Conservation (phyloP, 768 basidiomycete species). For the Leucosporidium creatinivorum region DNA sequence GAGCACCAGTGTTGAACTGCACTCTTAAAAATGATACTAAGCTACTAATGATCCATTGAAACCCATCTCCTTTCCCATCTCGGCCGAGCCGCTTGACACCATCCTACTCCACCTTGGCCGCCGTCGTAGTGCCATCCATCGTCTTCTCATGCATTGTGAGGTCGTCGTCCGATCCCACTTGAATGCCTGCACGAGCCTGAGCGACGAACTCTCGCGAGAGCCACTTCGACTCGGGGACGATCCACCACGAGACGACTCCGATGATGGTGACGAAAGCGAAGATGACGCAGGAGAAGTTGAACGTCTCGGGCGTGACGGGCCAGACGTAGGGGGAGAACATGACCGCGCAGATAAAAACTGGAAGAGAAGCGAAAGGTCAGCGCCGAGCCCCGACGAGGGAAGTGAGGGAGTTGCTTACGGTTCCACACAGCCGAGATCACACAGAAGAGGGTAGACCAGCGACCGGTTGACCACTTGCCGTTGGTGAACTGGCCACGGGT, state of each 20-base stretch:
- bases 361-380: neutral
- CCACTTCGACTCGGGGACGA: conserved; percentile 74
- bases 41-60: no score
- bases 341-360: conserved; percentile 25
- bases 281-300: conserved; percentile 70
- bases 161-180: neutral
- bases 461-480: conserved; percentile 67
- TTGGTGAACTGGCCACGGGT: conserved; percentile 67
- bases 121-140: neutral
- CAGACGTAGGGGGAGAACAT: conserved; percentile 69
- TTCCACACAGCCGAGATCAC: conserved; percentile 63
- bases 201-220: conserved; percentile 52
- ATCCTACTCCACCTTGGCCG: neutral
- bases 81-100: neutral
- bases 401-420: conserved; percentile 37
- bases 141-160: neutral
- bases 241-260: conserved; percentile 66
- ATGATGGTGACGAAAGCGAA: conserved; percentile 74
- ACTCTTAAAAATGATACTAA: no score
- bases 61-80: no score
- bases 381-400: neutral
- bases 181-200: conserved; percentile 12
- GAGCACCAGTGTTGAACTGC: no score
- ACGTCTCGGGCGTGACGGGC: conserved; percentile 64
- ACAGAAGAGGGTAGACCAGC: conserved; percentile 62